These are phyloP conservation scores for Ophiosphaerella korrae DNA, from an alignment of 2,329 filamentous ascomycete species.

Conservation along the genomic window DNA sequence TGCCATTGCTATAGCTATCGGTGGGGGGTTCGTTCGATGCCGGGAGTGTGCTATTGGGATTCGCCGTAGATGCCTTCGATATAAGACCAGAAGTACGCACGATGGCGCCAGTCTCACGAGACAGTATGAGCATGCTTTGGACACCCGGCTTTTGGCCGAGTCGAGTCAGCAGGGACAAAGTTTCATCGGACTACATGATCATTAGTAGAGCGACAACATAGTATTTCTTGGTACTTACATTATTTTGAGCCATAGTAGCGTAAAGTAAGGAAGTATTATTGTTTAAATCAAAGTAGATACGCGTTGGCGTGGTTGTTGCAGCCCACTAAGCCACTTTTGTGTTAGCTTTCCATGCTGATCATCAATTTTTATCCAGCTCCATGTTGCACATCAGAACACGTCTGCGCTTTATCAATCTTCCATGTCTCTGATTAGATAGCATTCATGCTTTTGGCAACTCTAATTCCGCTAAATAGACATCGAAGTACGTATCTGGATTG, in stretches of 20 bases:
- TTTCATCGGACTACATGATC: constrained; percentile 57
- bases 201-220: constrained; percentile 1
- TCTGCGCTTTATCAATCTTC: constrained; percentile 1
- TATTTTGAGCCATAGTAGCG: constrained; percentile 34
- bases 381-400: not conserved
- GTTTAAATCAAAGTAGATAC: not conserved
- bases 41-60: constrained; percentile 47
- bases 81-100: constrained; percentile 75
- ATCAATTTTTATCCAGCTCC: constrained; percentile 26
- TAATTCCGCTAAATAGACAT: constrained; percentile 1
- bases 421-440: constrained; percentile 9
- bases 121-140: constrained; percentile 76
- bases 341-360: constrained; percentile 21
- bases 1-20: constrained; percentile 40
- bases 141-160: constrained; percentile 80
- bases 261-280: not conserved
- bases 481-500: constrained; percentile 28
- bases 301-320: not conserved
- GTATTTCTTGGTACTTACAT: constrained; percentile 19
- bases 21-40: constrained; percentile 37
- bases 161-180: constrained; percentile 68
- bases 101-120: constrained; percentile 72
- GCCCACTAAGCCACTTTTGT: constrained; percentile 6
- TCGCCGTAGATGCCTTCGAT: constrained; percentile 61
- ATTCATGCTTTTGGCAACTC: constrained; percentile 31